Evolutionary conservation across 2,329 filamentous ascomycete genomes (phyloP), one percentile per base, ranked within the genome.

Genomic region (Trichoderma oligosporum): DNA sequence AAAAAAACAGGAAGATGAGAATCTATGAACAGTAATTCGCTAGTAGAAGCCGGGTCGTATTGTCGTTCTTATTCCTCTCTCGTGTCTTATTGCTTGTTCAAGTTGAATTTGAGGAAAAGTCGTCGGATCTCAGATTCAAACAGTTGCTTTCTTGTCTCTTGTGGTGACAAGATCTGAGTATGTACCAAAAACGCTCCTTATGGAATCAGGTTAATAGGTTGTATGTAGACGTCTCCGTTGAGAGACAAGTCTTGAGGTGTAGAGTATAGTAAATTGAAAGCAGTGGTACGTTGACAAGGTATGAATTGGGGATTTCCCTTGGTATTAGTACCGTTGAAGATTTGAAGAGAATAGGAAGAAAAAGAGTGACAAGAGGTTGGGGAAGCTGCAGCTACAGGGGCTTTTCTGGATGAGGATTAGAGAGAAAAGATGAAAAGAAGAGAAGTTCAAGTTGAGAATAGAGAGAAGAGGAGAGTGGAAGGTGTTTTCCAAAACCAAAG

Each of bases 351-450:
- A 27, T 11, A 38, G 35, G 35, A 38, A 27, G 33, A 39, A 31
- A 56, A 56, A 56, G 53, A 56, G 53, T 27, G 53, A 56, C 53
- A 20, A 56, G 53, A 48, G 53, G 44, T 56, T 56, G 44, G 53
- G 51, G 44, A n/a, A 56, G 42, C 53, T 56, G 53, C 53, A 39
- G 53, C 33, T 56, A 42, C 53, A 56, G 53, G 53, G 53, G 36
- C 35, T 0, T 7, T 48, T 47, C 45, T 56, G 18, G 35, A 56
- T 31, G 29, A 36, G 53, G 42, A 47, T 39, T 46, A 47, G 44
- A 56, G 35, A 48, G 29, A 56, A 33, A 24, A 44, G 38, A 25
- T 41, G 53, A 44, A 20, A 48, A n/a, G 29, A 48, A 39, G 33
- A 48, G 53, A 48, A 48, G 53, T 48, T 55, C 41, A 55, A 55